Evolutionary conservation across 2,329 filamentous ascomycete species (phyloP), one percentile per base, ranked within the genome.

Genomic region (Fusarium xylarioides): DNA sequence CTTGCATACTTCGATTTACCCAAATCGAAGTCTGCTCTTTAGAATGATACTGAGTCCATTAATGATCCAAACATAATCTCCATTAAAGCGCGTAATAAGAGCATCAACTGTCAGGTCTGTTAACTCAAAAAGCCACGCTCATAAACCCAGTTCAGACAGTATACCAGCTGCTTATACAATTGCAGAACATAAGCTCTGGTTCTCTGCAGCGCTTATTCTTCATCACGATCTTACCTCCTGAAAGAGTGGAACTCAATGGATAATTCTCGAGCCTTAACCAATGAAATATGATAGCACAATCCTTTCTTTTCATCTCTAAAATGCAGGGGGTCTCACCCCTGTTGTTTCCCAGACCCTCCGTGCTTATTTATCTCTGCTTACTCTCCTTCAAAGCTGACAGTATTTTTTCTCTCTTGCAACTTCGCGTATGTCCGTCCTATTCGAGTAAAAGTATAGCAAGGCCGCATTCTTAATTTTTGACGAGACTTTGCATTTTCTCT

Each of bases 161-260:
- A 10, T n/a, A 42, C 38, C 38, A n/a, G 38, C 21, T n/a, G 38
- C 11, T 19, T 21, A 14, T 40, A 12, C 37, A 40, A 11, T 37
- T 37, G 35, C 34, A 34, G 32, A 34, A 37, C 16, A 37, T 37
- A 19, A 18, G 16, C 21, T n/a, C n/a, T 23, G 7, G 9, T 43
- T 7, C n/a, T 26, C n/a, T 12, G 3, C 44, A 47, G 47, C 30
- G 26, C 47, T 50, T n/a, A 0, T 34, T n/a, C 32, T 11, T 0
- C 26, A 21, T 30, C 26, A 7, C 0, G 46, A 32, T 32, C 28
- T 49, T 5, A 1, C 5, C 3, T 34, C 28, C 7, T 23, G 0
- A 1, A 34, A 11, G 0, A 19, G 47, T 34, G 47, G 47, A 21
- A 34, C 30, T n/a, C 0, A 11, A 12, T 11, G 5, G 2, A 18